Conservation (phyloP, 1,284 basidiomycete species). For the Ustilago esculenta region DNA sequence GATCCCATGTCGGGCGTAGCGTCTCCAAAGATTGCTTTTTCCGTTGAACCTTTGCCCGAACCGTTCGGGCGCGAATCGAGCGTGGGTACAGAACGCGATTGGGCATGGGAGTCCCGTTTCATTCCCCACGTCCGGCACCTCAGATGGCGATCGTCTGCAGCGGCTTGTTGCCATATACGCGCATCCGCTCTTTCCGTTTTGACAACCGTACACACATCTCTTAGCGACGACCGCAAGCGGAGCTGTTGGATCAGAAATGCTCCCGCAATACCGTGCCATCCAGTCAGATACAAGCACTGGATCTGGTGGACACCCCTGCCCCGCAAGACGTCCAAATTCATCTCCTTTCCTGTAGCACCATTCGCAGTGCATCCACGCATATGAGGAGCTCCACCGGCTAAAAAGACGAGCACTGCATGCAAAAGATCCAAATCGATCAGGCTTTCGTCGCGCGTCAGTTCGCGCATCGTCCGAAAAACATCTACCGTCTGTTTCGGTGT, state of each 20-base stretch:
- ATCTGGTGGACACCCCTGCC: slow-evolving; percentile 6
- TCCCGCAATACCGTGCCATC: slow-evolving; percentile 44
- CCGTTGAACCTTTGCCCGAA: too few relatives aligned
- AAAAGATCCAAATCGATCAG: slow-evolving; percentile 34
- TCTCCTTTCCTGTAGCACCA: too few relatives aligned
- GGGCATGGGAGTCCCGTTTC: neutral
- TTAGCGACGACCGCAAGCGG: slow-evolving; percentile 20
- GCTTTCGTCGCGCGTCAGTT: slow-evolving; percentile 33
- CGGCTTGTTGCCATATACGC: slow-evolving; percentile 35
- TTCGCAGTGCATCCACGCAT: too few relatives aligned
- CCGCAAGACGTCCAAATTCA: neutral
- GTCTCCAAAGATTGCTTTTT: too few relatives aligned
- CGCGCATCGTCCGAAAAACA: slow-evolving; percentile 1
- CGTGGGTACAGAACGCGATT: neutral
- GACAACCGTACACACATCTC: slow-evolving; percentile 21
- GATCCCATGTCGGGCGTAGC: too few relatives aligned
- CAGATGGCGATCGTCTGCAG: slow-evolving; percentile 12
- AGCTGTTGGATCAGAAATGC: slow-evolving; percentile 34
- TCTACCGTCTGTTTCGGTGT: too few relatives aligned
- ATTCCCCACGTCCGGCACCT: neutral
- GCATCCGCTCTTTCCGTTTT: slow-evolving; percentile 44
- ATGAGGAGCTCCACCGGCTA: neutral
- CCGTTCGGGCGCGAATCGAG: too few relatives aligned
- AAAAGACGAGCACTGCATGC: slow-evolving; percentile 18
- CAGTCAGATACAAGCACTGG: slow-evolving; percentile 17